Evolutionary conservation across 2,329 filamentous ascomycete genomes (phyloP), one percentile per base, ranked within the genome.

Genomic region (Fusarium sp.): DNA sequence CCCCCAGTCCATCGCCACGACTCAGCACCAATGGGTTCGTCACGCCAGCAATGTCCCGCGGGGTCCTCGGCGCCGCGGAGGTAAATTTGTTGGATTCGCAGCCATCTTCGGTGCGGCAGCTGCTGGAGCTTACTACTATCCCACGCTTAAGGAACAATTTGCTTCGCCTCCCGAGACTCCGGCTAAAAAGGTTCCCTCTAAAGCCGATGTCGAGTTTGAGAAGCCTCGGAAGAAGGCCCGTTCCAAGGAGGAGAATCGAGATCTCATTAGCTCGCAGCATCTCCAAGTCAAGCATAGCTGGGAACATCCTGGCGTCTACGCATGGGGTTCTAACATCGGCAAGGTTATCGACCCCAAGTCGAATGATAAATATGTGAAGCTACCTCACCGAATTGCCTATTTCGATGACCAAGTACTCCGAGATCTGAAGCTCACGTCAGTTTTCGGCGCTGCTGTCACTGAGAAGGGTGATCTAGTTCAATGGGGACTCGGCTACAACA

Each of bases 401-500:
- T 98, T 99, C 79, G 92, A 98, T 79, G 93, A 93, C 33, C 90
- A 94, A 82, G 83, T 98, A 17, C 86, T 99, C 47, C 89, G 96
- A 58, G 97, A 98, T 80, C 86, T 98, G 72, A 98, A 97, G 84
- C 85, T 98, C 59, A 94, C 95, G 68, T 88, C 90, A 63, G 90
- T 90, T 45, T 95, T 97, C 80, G 97, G 94, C 10, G 96, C 92
- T 5, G 97, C 97, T 11, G 92, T 98, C 45, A 93, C 92, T 6
- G 95, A 98, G 81, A 91, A 92, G 71, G 97, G 97, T 5, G 93
- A 98, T 80, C 82, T 99, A 52, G 87, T 98, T 14, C 95, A 98
- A 84, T 99, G 97, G 97, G 97, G 97, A 2, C 87, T 88, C 4
- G 94, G 88, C 4, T 98, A 93, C 80, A 93, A 92, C 8, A 87